Percentiles rank a stretch among this genome's conserved stretches.
Conservation (phyloP, 2,329 filamentous ascomycete species). For the Aspergillus amoenus region DNA sequence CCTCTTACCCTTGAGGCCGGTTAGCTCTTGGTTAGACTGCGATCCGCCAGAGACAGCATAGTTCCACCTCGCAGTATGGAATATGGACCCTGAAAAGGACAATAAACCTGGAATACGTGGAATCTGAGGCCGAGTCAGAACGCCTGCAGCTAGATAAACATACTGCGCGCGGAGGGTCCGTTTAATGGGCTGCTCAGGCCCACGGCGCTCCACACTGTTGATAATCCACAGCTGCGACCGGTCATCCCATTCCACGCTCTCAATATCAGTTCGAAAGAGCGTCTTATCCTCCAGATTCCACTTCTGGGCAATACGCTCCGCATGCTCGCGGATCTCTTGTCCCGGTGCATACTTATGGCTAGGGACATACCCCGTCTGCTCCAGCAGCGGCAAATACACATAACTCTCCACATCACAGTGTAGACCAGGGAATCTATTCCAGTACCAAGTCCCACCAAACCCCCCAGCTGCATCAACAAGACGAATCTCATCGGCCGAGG, state of each 20-base stretch:
- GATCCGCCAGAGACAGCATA: background rate
- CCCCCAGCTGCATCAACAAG: background rate
- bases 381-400: slow-evolving; percentile 15
- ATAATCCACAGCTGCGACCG: background rate
- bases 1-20: background rate
- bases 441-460: slow-evolving; percentile 42
- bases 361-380: slow-evolving; percentile 17
- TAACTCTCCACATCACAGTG: slow-evolving; percentile 60
- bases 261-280: background rate
- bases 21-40: background rate
- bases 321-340: slow-evolving; percentile 10
- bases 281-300: background rate
- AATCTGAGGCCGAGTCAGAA: background rate
- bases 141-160: background rate
- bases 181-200: background rate
- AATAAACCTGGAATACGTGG: background rate
- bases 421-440: slow-evolving; percentile 50
- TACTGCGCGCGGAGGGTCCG: background rate
- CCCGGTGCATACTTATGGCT: slow-evolving; percentile 10
- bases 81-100: background rate
- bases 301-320: slow-evolving; percentile 4
- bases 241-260: background rate
- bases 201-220: background rate
- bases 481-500: background rate
- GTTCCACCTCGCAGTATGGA: background rate